Conservation (phyloP, 2,329 filamentous ascomycete genomes). For the Verticillium nonalfalfae region DNA sequence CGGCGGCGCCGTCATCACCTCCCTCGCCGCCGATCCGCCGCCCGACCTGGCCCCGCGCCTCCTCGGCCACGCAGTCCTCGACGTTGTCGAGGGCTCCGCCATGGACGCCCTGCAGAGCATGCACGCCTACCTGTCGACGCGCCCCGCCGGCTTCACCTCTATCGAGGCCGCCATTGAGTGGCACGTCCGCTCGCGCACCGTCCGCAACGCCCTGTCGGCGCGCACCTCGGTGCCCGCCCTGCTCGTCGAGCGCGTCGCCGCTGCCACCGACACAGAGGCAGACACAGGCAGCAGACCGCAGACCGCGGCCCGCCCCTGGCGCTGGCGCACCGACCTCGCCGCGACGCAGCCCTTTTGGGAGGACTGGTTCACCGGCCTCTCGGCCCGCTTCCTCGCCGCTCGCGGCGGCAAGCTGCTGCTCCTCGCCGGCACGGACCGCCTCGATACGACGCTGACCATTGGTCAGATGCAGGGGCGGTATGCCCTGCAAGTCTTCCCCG, state of each 20-base stretch:
- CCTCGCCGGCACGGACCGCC: slow-evolving; percentile 79
- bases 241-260: slow-evolving; percentile 39
- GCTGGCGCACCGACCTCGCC: slow-evolving; percentile 79
- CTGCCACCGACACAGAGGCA: too few species aligned
- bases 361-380: slow-evolving; percentile 85
- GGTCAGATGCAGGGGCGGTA: slow-evolving; percentile 99
- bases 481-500: slow-evolving; percentile 86
- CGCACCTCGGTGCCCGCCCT: slow-evolving; percentile 81
- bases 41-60: slow-evolving; percentile 38
- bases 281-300: slow-evolving; percentile 18
- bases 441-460: slow-evolving; percentile 90
- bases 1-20: slow-evolving; percentile 84
- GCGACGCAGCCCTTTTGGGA: slow-evolving; percentile 90
- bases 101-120: slow-evolving; percentile 93
- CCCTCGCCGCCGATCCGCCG: slow-evolving; percentile 64
- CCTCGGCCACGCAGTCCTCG: slow-evolving; percentile 82
- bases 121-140: slow-evolving; percentile 81
- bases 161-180: slow-evolving; percentile 81
- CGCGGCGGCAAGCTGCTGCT: slow-evolving; percentile 79
- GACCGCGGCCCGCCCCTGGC: slow-evolving; percentile 47
- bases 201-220: slow-evolving; percentile 79
- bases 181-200: slow-evolving; percentile 84
- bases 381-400: slow-evolving; percentile 77
- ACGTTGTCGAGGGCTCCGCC: slow-evolving; percentile 93
- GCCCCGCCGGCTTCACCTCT: slow-evolving; percentile 72